A percentile compares a stretch with the other conserved stretches of the same genome.
These are phyloP conservation scores for Kalaharituber pfeilii DNA, from an alignment of 2,329 filamentous ascomycete species.

Conservation along the genomic window DNA sequence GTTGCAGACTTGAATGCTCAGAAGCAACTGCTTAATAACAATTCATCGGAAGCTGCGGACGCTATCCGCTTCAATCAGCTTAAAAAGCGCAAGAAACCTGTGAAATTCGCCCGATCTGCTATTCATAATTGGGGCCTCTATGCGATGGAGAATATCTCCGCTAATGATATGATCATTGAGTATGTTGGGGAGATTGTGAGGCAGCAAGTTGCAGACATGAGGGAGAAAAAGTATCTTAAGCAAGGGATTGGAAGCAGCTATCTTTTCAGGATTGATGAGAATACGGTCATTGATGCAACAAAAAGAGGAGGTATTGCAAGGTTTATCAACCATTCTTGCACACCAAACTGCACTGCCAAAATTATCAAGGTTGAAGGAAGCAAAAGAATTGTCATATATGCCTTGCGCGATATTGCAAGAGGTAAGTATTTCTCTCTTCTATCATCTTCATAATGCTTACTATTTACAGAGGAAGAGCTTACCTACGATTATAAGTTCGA, in stretches of 20 bases:
- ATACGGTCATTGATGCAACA: slow-evolving; percentile 91
- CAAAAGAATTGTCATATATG: slow-evolving; percentile 98
- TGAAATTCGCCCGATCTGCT: slow-evolving; percentile 90
- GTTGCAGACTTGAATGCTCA: slow-evolving; percentile 91
- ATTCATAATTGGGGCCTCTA: slow-evolving; percentile 99
- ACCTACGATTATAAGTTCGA: slow-evolving; percentile 99
- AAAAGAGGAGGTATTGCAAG: slow-evolving; percentile 96
- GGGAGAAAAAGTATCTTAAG: slow-evolving; percentile 80
- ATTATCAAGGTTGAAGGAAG: slow-evolving; percentile 98
- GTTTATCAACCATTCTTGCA: slow-evolving; percentile 98
- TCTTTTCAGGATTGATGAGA: slow-evolving; percentile 93
- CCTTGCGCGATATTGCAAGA: slow-evolving; percentile 79
- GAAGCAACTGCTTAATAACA: slow-evolving; percentile 50
- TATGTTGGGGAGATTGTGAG: slow-evolving; percentile 96
- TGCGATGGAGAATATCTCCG: slow-evolving; percentile 89
- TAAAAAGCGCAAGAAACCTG: slow-evolving; percentile 98
- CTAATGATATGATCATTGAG: slow-evolving; percentile 99
- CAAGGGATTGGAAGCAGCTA: slow-evolving; percentile 96
- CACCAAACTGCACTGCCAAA: slow-evolving; percentile 96
- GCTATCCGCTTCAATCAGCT: slow-evolving; percentile 96
- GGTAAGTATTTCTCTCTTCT: slow-evolving; percentile 42
- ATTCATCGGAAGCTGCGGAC: slow-evolving; percentile 59
- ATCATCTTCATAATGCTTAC: slow-evolving; percentile 23
- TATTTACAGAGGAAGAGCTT: slow-evolving; percentile 69
- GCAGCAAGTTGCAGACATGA: slow-evolving; percentile 91